These are phyloP conservation scores for Puccinia sorghi DNA, from an alignment of 1,284 basidiomycete genomes.

Conservation along the genomic window DNA sequence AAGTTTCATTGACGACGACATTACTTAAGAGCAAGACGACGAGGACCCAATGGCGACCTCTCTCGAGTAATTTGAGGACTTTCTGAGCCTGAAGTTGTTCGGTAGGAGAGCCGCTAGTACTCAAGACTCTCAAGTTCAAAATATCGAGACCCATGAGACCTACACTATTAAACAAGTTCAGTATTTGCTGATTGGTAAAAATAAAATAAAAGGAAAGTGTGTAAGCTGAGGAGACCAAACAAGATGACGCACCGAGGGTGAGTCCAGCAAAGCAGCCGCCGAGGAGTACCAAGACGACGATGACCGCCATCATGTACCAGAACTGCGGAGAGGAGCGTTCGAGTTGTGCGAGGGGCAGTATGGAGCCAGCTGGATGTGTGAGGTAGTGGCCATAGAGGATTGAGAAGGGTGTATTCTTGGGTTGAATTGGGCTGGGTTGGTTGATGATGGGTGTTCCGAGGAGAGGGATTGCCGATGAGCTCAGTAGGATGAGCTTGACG, in stretches of 20 bases:
- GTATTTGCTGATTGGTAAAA: too few species aligned
- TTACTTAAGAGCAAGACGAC: conserved; percentile 61
- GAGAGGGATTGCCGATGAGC: conserved; percentile 32
- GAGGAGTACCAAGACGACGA: conserved; percentile 41
- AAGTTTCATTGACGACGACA: conserved; percentile 62
- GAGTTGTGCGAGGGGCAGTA: background rate
- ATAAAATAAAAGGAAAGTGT: too few species aligned
- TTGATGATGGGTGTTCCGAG: conserved; percentile 15
- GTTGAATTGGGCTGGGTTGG: background rate
- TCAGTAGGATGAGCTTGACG: conserved; percentile 36
- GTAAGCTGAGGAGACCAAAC: too few species aligned
- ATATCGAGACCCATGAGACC: conserved; percentile 94
- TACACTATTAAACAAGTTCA: too few species aligned
- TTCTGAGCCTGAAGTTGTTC: conserved; percentile 60
- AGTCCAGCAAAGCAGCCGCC: conserved; percentile 50
- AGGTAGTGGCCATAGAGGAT: background rate
- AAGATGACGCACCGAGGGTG: too few species aligned
- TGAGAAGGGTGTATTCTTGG: background rate
- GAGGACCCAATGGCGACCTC: conserved; percentile 60
- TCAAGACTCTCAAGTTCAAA: conserved; percentile 66
- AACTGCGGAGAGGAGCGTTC: conserved; percentile 27
- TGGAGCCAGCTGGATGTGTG: background rate
- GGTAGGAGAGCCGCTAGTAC: conserved; percentile 59
- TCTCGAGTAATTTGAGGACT: conserved; percentile 60
- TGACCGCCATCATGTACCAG: conserved; percentile 48